A percentile compares a stretch with the other conserved stretches of the same genome.
These are phyloP conservation scores for Endotrypanum monterogeii DNA, from an alignment of 208 protist species.

Conservation along the genomic window DNA sequence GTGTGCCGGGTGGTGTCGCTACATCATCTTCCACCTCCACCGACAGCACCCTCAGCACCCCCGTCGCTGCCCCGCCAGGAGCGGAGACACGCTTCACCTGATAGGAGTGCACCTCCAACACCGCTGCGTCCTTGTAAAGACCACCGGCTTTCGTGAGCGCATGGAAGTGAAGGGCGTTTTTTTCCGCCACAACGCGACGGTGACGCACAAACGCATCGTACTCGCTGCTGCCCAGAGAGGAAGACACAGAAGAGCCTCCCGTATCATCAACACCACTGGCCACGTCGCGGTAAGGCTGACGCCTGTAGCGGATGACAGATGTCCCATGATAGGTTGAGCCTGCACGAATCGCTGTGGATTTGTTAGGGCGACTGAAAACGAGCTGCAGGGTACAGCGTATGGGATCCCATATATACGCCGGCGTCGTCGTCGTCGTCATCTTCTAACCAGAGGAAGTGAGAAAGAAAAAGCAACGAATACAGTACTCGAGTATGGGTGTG, in stretches of 20 bases:
- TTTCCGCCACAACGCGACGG: constrained; percentile 5
- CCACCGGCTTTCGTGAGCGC: constrained; percentile 33
- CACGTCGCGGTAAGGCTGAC: constrained; percentile 3
- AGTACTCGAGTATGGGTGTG: too few relatives aligned
- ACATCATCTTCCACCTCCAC: constrained; percentile 41
- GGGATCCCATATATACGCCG: constrained; percentile 38
- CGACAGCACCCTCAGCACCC: constrained; percentile 40
- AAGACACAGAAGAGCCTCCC: background rate
- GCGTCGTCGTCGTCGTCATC: too few relatives aligned
- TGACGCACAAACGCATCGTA: constrained; percentile 21
- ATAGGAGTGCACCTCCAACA: constrained; percentile 45
- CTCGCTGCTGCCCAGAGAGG: constrained; percentile 7
- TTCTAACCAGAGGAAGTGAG: too few relatives aligned
- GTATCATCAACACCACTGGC: background rate
- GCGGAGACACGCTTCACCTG: constrained; percentile 32
- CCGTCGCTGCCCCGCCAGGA: background rate
- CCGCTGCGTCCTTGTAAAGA: constrained; percentile 26
- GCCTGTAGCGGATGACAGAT: constrained; percentile 55
- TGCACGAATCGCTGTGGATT: constrained; percentile 12
- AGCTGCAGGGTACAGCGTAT: constrained; percentile 57
- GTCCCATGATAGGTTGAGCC: constrained; percentile 55
- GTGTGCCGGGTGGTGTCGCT: background rate
- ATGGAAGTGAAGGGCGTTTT: constrained; percentile 56
- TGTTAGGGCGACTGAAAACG: constrained; percentile 32
- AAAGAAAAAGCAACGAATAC: too few relatives aligned